These are phyloP conservation scores for Trichosanthes truncata DNA, from an alignment of 306 rosid species.

Conservation along the genomic window DNA sequence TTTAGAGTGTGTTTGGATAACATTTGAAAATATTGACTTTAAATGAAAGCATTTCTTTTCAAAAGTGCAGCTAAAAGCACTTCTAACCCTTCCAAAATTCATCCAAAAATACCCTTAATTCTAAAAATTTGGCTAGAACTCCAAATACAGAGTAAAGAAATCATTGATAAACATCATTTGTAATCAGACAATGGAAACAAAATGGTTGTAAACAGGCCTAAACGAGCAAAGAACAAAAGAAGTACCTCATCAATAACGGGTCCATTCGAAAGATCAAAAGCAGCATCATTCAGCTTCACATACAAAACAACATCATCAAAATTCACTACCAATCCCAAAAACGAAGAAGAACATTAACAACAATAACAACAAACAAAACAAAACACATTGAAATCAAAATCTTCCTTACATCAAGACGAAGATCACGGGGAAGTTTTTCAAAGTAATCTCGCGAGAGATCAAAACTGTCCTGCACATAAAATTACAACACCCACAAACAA, in stretches of 20 bases:
- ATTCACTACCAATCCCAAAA: neutral
- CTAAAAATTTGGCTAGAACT: neutral
- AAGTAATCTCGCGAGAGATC: conserved; percentile 82
- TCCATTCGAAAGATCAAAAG: conserved; percentile 88
- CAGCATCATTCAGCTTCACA: conserved; percentile 81
- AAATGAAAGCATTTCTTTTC: neutral
- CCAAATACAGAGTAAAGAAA: neutral
- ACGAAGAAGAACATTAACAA: neutral
- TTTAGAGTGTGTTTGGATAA: neutral
- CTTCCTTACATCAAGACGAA: conserved; percentile 62
- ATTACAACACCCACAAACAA: neutral
- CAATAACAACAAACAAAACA: neutral
- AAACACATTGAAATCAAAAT: neutral
- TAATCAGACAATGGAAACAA: neutral
- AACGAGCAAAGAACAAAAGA: neutral
- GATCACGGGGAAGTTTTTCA: conserved; percentile 65
- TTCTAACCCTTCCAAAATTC: neutral
- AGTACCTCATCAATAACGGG: conserved; percentile 67
- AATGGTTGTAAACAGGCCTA: neutral
- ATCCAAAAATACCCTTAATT: neutral
- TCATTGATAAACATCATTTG: neutral
- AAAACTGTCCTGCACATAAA: conserved; percentile 48
- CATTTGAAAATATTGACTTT: neutral
- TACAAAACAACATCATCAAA: conserved; percentile 11
- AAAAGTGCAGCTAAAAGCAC: neutral